phyloP scores from a whole-genome alignment of 345 rosid genomes.

The Rhodamnia rubescens region DNA sequence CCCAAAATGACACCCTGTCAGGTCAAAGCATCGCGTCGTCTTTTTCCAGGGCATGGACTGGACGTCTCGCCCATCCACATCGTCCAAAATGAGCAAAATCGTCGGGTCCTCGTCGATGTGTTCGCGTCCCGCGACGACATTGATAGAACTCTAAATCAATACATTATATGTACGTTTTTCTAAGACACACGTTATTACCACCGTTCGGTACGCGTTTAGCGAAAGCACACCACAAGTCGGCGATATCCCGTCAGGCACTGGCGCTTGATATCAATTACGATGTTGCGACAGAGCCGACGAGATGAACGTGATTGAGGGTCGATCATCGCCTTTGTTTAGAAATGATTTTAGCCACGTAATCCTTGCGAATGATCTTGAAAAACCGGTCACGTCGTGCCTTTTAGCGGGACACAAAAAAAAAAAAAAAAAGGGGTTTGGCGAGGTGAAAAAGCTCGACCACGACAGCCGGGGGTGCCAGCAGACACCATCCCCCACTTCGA shows the following conservation, averaged over 20 bases:
- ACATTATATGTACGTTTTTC: no score
- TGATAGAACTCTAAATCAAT: neutral
- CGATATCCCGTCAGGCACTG: neutral
- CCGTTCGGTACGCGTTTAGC: neutral
- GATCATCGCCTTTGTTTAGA: no score
- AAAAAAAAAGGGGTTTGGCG: neutral
- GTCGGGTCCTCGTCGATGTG: neutral
- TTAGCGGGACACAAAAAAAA: neutral
- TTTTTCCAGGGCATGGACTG: neutral
- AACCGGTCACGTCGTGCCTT: neutral
- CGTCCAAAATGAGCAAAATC: neutral
- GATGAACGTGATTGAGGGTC: fast-evolving
- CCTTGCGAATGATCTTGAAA: fast-evolving
- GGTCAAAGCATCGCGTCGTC: neutral
- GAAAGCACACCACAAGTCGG: neutral
- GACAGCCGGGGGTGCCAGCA: neutral
- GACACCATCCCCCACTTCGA: neutral
- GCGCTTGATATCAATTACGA: neutral
- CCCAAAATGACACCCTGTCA: conserved; percentile 7
- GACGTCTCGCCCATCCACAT: neutral
- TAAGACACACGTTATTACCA: no score
- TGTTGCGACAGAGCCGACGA: neutral
- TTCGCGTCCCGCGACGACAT: neutral
- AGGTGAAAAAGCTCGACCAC: neutral
- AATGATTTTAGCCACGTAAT: neutral